A percentile compares a stretch with the other conserved stretches of the same genome.
Evolutionary conservation across 225 moss, liverwort and hornwort species (phyloP).

Genomic region (Pseudisothecium myosuroides): DNA sequence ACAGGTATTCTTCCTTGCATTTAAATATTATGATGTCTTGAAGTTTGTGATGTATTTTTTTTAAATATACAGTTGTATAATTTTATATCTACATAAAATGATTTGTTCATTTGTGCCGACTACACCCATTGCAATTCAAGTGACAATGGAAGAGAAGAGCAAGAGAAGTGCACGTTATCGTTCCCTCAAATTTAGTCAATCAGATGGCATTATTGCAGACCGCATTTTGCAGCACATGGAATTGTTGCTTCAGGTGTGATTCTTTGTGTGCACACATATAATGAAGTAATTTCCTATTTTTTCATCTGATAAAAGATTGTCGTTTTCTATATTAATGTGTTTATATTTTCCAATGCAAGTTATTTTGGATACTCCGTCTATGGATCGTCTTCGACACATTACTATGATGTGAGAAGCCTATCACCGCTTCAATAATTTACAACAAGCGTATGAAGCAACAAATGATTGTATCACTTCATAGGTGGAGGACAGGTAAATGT

Average conservation of each 20-base stretch:
- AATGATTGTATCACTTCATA: rapidly evolving
- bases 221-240: rapidly evolving
- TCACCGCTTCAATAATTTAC: not conserved
- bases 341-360: rapidly evolving
- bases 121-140: rapidly evolving
- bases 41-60: not conserved
- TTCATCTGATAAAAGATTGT: rapidly evolving
- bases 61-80: rapidly evolving
- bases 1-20: not conserved
- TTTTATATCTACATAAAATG: not conserved
- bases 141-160: not conserved
- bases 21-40: rapidly evolving
- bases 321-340: not conserved
- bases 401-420: not conserved
- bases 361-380: not conserved
- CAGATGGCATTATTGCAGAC: not conserved
- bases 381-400: not conserved
- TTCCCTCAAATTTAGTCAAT: not conserved
- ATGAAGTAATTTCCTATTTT: no score
- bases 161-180: rapidly evolving
- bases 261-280: rapidly evolving
- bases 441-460: not conserved
- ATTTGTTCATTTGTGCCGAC: not conserved
- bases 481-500: rapidly evolving
- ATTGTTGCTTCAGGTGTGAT: not conserved